phyloP scores from a whole-genome alignment of 768 basidiomycete genomes.

The Saitozyma sp. region DNA sequence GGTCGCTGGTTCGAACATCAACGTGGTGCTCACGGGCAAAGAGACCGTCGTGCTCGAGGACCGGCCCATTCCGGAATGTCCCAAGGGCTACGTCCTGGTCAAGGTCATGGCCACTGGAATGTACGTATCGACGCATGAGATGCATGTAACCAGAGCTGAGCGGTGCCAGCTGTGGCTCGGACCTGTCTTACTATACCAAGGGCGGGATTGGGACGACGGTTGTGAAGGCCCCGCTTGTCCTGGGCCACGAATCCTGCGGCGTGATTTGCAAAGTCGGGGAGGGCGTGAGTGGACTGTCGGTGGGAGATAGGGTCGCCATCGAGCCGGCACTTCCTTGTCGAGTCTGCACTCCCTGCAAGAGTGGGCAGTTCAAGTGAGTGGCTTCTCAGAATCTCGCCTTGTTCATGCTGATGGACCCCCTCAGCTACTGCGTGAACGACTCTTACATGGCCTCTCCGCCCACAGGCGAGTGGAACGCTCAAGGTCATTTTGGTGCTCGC shows the following conservation, averaged over 20 bases:
- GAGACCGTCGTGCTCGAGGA: constrained; percentile 6
- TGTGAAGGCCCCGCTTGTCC: constrained; percentile 30
- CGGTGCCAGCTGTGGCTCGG: constrained; percentile 18
- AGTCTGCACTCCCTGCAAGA: constrained; percentile 76
- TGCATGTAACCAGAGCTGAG: not conserved
- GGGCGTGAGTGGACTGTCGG: constrained; percentile 58
- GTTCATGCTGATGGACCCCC: not conserved
- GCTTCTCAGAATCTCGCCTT: not conserved
- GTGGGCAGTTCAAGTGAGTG: constrained; percentile 70
- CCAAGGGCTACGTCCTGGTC: constrained; percentile 15
- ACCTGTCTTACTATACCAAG: constrained; percentile 30
- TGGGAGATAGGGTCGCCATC: constrained; percentile 84
- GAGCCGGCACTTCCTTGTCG: constrained; percentile 85
- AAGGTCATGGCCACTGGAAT: constrained; percentile 27
- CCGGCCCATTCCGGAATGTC: constrained; percentile 21
- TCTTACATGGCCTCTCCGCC: constrained; percentile 8
- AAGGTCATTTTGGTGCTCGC: not conserved
- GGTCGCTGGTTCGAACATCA: not conserved
- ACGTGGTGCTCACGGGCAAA: constrained; percentile 8
- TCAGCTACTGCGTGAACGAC: constrained; percentile 3
- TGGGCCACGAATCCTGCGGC: constrained; percentile 33
- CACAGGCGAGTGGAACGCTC: not conserved
- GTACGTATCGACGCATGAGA: not conserved
- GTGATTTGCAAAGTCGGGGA: constrained; percentile 22
- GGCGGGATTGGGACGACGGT: constrained; percentile 43